A percentile compares a stretch with the other conserved stretches of the same genome.
Evolutionary conservation across 345 rosid species (phyloP).

Genomic region (Mercurialis annua): DNA sequence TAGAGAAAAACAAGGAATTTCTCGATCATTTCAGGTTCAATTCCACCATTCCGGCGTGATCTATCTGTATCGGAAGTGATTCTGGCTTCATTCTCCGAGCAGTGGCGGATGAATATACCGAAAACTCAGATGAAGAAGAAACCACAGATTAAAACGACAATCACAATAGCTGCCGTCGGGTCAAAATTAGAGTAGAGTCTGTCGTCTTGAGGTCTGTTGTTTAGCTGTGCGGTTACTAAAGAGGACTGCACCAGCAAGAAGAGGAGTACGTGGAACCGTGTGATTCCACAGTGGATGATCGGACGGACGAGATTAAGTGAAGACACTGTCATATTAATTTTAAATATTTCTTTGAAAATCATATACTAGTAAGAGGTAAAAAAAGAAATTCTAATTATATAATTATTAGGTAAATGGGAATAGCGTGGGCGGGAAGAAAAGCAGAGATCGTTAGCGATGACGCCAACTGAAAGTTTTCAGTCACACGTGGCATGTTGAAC

Average conservation of each 20-base stretch:
- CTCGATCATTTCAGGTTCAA: conserved; percentile 45
- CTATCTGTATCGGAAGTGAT: not conserved
- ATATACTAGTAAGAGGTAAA: not conserved
- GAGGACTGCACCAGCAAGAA: not conserved
- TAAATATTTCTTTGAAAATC: not conserved
- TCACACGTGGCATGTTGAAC: not conserved
- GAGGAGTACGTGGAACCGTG: not conserved
- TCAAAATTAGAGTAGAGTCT: conserved; percentile 16
- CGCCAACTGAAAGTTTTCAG: not conserved
- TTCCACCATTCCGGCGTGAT: conserved; percentile 43
- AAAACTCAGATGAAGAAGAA: conserved; percentile 27
- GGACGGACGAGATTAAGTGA: not conserved
- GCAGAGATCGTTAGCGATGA: not conserved
- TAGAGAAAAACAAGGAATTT: conserved; percentile 57
- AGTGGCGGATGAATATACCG: conserved; percentile 28
- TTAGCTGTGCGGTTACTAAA: not conserved
- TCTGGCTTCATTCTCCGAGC: conserved; percentile 17
- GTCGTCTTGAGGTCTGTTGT: not conserved
- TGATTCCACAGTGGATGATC: conserved; percentile 2
- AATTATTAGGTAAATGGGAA: too few species aligned
- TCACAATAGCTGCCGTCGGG: conserved; percentile 23
- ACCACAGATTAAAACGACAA: conserved; percentile 21
- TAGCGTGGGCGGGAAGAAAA: conserved; percentile 15
- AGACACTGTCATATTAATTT: not conserved
- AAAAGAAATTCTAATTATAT: too few species aligned